phyloP scores from a whole-genome alignment of 2,329 filamentous ascomycete species.

The Scleromitrula shiraiana region DNA sequence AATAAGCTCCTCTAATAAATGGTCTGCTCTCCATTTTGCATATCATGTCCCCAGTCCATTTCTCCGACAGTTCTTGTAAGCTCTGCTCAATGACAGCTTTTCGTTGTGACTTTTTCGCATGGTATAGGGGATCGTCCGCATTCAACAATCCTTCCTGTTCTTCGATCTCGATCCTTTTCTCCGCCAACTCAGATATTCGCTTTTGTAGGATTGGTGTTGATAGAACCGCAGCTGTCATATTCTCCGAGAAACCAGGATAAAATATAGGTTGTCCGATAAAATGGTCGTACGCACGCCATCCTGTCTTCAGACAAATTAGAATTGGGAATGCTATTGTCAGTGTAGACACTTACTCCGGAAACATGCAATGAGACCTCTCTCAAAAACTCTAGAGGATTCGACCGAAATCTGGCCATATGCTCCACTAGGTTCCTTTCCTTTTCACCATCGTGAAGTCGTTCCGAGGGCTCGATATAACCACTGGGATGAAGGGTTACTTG shows the following conservation, averaged over 20 bases:
- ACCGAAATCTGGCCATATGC: slow-evolving; percentile 80
- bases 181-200: slow-evolving; percentile 70
- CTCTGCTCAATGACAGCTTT: slow-evolving; percentile 61
- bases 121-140: slow-evolving; percentile 46
- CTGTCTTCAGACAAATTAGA: slow-evolving; percentile 39
- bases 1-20: slow-evolving; percentile 90
- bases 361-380: slow-evolving; percentile 91
- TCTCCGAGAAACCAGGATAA: slow-evolving; percentile 84
- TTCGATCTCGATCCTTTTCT: slow-evolving; percentile 66
- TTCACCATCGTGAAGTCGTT: slow-evolving; percentile 38
- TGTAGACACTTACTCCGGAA: slow-evolving; percentile 46
- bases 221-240: slow-evolving; percentile 75
- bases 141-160: slow-evolving; percentile 63
- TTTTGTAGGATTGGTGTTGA: slow-evolving; percentile 64
- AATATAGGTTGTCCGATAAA: slow-evolving; percentile 89
- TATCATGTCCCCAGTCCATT: slow-evolving; percentile 91
- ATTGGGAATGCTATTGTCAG: background rate
- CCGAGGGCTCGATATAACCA: slow-evolving; percentile 50
- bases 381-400: slow-evolving; percentile 67
- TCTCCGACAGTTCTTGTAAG: slow-evolving; percentile 73
- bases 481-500: slow-evolving; percentile 67
- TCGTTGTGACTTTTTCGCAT: slow-evolving; percentile 44
- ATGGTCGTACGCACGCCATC: slow-evolving; percentile 91
- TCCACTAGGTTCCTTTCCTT: slow-evolving; percentile 66
- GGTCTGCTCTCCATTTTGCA: slow-evolving; percentile 96